Evolutionary conservation across 257 asterid genomes (phyloP).

Genomic region (Craterostigma plantagineum): DNA sequence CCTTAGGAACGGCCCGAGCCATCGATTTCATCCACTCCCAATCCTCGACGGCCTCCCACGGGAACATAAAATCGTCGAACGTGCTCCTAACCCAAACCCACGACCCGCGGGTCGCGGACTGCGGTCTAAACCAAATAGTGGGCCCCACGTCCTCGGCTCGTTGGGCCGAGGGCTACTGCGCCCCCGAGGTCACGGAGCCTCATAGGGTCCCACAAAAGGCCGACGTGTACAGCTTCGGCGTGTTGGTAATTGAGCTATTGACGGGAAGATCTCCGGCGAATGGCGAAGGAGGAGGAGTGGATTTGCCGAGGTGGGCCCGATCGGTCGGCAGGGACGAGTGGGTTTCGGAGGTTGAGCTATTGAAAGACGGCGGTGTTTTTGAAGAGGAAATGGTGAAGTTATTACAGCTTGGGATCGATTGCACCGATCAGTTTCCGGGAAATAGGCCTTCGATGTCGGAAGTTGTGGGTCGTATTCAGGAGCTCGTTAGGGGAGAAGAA

Average conservation of each 20-base stretch:
- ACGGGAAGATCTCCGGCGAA: constrained; percentile 3
- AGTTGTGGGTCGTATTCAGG: background rate
- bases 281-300: constrained; percentile 2
- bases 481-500: background rate
- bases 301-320: constrained; percentile 1
- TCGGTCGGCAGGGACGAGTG: constrained; percentile 1
- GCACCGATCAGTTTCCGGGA: background rate
- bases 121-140: background rate
- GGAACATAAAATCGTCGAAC: constrained; percentile 3
- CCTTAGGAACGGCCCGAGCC: constrained; percentile 1
- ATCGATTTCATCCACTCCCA: constrained; percentile 2
- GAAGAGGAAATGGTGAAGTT: constrained; percentile 6
- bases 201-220: constrained; percentile 1
- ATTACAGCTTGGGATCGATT: constrained; percentile 6
- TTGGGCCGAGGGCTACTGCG: background rate
- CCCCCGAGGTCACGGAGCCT: constrained; percentile 4
- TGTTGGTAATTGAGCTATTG: background rate
- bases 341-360: constrained; percentile 1
- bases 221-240: constrained; percentile 5
- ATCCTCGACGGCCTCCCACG: background rate
- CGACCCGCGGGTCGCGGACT: constrained; percentile 3
- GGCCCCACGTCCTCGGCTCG: constrained; percentile 1
- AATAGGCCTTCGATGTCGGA: constrained; percentile 1
- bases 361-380: background rate
- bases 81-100: background rate